Conservation (phyloP, 176 grass and related monocot genomes). For the Eremochloa ophiuroides region DNA sequence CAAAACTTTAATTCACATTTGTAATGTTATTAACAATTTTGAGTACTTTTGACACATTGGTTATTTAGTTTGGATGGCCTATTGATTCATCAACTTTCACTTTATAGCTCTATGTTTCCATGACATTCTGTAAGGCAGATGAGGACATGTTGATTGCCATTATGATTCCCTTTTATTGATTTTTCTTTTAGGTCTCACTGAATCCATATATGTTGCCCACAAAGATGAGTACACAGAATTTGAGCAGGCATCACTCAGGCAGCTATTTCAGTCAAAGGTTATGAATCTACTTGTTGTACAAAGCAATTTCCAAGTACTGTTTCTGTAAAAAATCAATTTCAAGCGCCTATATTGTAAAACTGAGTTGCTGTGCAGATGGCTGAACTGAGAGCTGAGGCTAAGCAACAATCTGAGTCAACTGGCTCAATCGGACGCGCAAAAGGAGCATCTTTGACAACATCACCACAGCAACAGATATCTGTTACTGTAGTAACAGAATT, state of each 20-base stretch:
- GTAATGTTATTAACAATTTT: background rate
- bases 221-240: slow-evolving; percentile 96
- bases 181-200: slow-evolving; percentile 66
- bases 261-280: slow-evolving; percentile 89
- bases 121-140: slow-evolving; percentile 22
- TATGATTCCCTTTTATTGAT: background rate
- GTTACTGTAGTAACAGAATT: slow-evolving; percentile 95
- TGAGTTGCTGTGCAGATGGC: slow-evolving; percentile 56
- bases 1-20: background rate
- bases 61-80: slow-evolving; percentile 15
- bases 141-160: background rate
- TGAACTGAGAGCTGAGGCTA: slow-evolving; percentile 75
- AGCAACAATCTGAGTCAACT: slow-evolving; percentile 81
- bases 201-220: slow-evolving; percentile 85
- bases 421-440: slow-evolving; percentile 87
- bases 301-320: slow-evolving; percentile 6
- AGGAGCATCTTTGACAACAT: slow-evolving; percentile 58
- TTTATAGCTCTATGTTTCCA: background rate
- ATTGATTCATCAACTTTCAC: slow-evolving; percentile 7
- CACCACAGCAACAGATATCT: slow-evolving; percentile 80
- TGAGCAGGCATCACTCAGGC: slow-evolving; percentile 90
- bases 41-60: background rate
- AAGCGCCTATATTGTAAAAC: slow-evolving; percentile 11
- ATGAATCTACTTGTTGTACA: slow-evolving; percentile 24
- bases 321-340: background rate